Base-by-base conservation (phyloP, 176 grass and related monocot species). In the Chloris gayana region DNA sequence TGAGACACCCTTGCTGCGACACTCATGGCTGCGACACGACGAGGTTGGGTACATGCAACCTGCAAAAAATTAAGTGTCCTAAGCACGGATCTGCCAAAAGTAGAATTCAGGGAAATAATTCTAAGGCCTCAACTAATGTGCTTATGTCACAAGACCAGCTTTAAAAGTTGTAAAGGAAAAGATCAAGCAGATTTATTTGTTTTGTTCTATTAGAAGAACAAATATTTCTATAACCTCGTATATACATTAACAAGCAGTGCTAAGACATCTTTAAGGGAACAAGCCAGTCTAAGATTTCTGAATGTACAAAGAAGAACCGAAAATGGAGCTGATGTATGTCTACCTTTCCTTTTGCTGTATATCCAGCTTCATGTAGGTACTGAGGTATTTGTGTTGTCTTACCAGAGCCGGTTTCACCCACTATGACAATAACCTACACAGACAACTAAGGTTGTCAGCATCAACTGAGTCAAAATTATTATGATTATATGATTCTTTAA, bases 371-470 rank as follows among this genome's bases (percentile, higher is more conserved):
- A 69, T 98, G 95, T 69, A 98, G 88, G 83, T 94, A 98, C 69
- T 98, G 95, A 41, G 95, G 95, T 85, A 98, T 98, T 81, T 98
- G 95, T 25, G 95, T 98, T 31, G 95, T 98, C 72, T 98, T 98
- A 47, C 95, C 95, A 71, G 95, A 98, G 57, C 92, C 95, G 26
- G 95, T 98, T 83, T 98, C 95, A 87, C 95, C 95, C 69, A 98
- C 95, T 78, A 98, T 94, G 75, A 98, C 86, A 59, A 98, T 82
- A 56, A 98, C 95, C 95, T 98, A 70, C 53, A 84, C 15, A 78
- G 44, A 78, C 4, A 78, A 67, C 21, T 0, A 9, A 57, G 22
- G 34, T 41, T 42, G 33, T 56, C 32, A 67, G 32, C 24, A 56
- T 57, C 14, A 30, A 69, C 25, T 26, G 35, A 69, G 64, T 80